Evolutionary conservation across 2,329 filamentous ascomycete species (phyloP), one percentile per base, ranked within the genome.

Genomic region (Cladosporium phlei): DNA sequence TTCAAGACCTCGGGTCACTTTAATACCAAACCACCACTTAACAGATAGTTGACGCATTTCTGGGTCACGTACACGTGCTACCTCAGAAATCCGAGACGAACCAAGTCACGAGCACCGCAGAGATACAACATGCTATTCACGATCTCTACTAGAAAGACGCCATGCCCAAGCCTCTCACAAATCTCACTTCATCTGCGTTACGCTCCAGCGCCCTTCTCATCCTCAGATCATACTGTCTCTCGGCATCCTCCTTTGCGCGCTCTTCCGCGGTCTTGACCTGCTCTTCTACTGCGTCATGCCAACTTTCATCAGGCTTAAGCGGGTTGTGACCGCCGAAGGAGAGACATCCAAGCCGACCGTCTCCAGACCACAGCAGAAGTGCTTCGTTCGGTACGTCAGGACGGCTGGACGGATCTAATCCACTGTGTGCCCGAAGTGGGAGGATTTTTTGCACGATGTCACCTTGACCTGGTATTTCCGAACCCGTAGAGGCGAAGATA

Each of bases 301-400:
- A 64, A 10, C 63, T 57, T 21, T 55, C 56, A 44, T 65, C 65
- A 5, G 64, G 60, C 30, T 62, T 65, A 4, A 63, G 54, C 52
- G 53, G 68, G 61, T 47, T 56, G 47, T 40, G 45, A 16, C 58
- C 53, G 4, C 74, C 69, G 55, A 75, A 74, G 0, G 69, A 67
- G 11, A 94, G 65, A 48, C 93, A 72, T 0, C 88, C 90, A 37
- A 95, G 70, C 53, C 82, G 83, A 49, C 72, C 72, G 30, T 95
- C 88, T 14, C 88, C 90, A 0, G 89, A 95, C 89, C 89, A 95
- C 37, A 95, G 73, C 3, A 95, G 65, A 10, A 96, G 66, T 56
- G 88, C 82, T 29, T 65, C 59, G 38, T 55, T 66, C 34, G 44
- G 44, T n/a, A 57, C 44, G 12, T 68, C 65, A 0, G 62, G 51